Evolutionary conservation across 768 basidiomycete genomes (phyloP).

Genomic region (Nidula microcarpa): DNA sequence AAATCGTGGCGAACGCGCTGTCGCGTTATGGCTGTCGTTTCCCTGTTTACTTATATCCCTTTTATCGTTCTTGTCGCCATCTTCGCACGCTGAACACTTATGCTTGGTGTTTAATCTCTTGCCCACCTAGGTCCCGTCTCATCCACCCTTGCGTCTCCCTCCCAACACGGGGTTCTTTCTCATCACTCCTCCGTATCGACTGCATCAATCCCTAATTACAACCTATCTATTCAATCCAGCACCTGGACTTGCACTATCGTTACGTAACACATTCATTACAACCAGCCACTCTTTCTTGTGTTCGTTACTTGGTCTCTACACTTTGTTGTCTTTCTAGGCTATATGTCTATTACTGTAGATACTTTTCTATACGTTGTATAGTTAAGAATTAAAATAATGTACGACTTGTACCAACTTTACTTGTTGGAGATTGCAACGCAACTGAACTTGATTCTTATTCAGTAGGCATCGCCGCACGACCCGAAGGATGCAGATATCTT

Average conservation of each 20-base stretch:
- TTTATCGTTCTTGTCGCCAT: constrained; percentile 73
- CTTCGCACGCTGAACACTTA: constrained; percentile 36
- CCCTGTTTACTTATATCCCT: constrained; percentile 73
- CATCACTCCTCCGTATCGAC: constrained; percentile 66
- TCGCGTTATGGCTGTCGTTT: constrained; percentile 66
- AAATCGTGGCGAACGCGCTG: constrained; percentile 72
- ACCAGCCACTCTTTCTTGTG: background rate
- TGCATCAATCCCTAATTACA: background rate
- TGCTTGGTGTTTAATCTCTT: background rate
- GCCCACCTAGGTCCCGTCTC: background rate
- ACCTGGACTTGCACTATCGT: constrained; percentile 1
- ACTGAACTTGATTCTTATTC: too few species aligned
- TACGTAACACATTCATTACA: background rate
- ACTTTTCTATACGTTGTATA: constrained; percentile 3
- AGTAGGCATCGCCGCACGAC: too few species aligned
- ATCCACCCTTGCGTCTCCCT: constrained; percentile 34
- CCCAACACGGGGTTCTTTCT: constrained; percentile 70
- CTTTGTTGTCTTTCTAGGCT: background rate
- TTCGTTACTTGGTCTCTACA: background rate
- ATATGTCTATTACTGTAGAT: background rate
- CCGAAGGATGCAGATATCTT: too few species aligned
- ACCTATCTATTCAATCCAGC: background rate
- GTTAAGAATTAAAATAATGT: constrained; percentile 8
- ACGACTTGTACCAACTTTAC: background rate
- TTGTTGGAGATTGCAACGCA: too few species aligned